phyloP scores from a whole-genome alignment of 2,329 filamentous ascomycete species.

The Tolypocladium sp. region DNA sequence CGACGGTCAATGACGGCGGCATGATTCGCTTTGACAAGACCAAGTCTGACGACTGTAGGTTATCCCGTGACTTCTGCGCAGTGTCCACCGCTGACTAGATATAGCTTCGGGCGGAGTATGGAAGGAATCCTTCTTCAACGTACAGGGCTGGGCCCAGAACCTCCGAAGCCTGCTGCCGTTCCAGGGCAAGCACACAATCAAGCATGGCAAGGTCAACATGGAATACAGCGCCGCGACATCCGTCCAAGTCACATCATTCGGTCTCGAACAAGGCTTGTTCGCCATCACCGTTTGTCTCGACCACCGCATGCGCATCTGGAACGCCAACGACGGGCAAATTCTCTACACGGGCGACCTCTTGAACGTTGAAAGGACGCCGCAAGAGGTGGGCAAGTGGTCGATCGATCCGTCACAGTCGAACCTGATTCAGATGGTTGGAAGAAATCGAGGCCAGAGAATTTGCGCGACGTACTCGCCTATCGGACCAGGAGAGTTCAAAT shows the following conservation, averaged over 20 bases:
- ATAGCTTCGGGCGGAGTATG: slow-evolving; percentile 33
- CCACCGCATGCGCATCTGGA: slow-evolving; percentile 84
- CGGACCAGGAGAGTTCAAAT: slow-evolving; percentile 84
- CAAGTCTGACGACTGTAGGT: slow-evolving; percentile 36
- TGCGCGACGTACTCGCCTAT: slow-evolving; percentile 83
- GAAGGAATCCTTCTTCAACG: slow-evolving; percentile 66
- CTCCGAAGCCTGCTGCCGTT: slow-evolving; percentile 59
- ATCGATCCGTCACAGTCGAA: slow-evolving; percentile 73
- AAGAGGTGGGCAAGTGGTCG: slow-evolving; percentile 63
- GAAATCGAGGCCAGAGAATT: slow-evolving; percentile 39
- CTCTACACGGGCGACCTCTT: slow-evolving; percentile 71
- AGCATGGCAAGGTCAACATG: slow-evolving; percentile 54
- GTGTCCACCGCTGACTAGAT: background rate
- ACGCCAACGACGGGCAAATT: slow-evolving; percentile 70
- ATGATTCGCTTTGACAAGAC: slow-evolving; percentile 62
- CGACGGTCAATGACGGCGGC: slow-evolving; percentile 73
- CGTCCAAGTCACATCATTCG: slow-evolving; percentile 43
- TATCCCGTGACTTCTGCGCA: background rate
- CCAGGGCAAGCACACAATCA: slow-evolving; percentile 53
- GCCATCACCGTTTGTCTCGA: slow-evolving; percentile 80
- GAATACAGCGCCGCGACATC: slow-evolving; percentile 61
- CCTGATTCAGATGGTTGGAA: slow-evolving; percentile 63
- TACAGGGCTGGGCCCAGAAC: slow-evolving; percentile 62
- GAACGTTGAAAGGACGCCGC: slow-evolving; percentile 53
- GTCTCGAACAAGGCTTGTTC: slow-evolving; percentile 40